A percentile compares a stretch with the other conserved stretches of the same genome.
Evolutionary conservation across 805 yeast genomes (phyloP).

Genomic region (Blastobotrys mokoenaii): DNA sequence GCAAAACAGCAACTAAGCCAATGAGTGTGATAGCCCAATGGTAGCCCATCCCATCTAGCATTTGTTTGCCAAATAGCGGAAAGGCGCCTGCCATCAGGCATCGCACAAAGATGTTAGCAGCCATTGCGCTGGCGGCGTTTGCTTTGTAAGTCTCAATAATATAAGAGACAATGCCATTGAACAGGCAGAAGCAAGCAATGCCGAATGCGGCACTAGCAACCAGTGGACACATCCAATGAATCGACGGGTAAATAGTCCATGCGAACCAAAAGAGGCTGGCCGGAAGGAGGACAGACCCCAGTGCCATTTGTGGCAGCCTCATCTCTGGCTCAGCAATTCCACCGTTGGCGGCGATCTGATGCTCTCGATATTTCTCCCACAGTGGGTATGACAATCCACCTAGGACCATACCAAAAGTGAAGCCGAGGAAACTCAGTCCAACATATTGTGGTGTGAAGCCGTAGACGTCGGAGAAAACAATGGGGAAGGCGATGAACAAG

Average conservation of each 20-base stretch:
- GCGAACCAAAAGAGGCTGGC: conserved; percentile 45
- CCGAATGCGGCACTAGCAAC: conserved; percentile 49
- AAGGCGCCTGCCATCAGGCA: conserved; percentile 69
- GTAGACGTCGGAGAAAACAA: conserved; percentile 42
- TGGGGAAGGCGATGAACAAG: conserved; percentile 53
- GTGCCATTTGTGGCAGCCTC: conserved; percentile 42
- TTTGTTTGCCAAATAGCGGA: conserved; percentile 80
- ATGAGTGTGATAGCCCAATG: conserved; percentile 67
- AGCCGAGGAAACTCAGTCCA: conserved; percentile 52
- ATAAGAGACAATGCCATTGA: conserved; percentile 29
- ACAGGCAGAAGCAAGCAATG: conserved; percentile 29
- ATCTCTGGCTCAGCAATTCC: conserved; percentile 42
- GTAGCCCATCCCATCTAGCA: conserved; percentile 62
- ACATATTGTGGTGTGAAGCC: conserved; percentile 40
- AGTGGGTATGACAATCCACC: conserved; percentile 34
- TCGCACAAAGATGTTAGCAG: conserved; percentile 77
- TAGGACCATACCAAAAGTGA: conserved; percentile 59
- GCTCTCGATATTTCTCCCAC: conserved; percentile 23
- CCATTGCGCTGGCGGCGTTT: conserved; percentile 76
- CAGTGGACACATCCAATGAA: conserved; percentile 47
- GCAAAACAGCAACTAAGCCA: conserved; percentile 39
- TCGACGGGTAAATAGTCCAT: conserved; percentile 39
- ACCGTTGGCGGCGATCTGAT: conserved; percentile 32
- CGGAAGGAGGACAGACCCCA: conserved; percentile 39
- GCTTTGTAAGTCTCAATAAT: conserved; percentile 36